phyloP scores from a whole-genome alignment of 2,329 filamentous ascomycete species.

The Fusarium mexicanum region DNA sequence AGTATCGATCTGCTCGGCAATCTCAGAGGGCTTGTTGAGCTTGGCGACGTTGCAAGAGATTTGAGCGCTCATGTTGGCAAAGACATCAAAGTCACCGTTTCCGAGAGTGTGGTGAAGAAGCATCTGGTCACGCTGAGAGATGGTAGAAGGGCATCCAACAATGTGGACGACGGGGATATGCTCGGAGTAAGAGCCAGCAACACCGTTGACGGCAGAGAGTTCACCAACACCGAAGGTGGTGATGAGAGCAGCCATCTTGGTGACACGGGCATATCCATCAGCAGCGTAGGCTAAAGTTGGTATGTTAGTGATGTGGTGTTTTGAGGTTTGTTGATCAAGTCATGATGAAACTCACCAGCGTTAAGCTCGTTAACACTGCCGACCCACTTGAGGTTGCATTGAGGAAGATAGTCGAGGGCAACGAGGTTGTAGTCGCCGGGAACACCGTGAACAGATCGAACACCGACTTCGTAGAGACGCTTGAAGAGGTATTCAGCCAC shows the following conservation, averaged over 20 bases:
- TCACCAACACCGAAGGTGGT: constrained; percentile 82
- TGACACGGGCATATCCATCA: constrained; percentile 81
- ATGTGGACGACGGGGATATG: constrained; percentile 77
- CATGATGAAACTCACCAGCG: constrained; percentile 61
- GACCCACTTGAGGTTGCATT: constrained; percentile 69
- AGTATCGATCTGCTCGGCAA: constrained; percentile 80
- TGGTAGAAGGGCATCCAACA: constrained; percentile 62
- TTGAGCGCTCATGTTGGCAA: constrained; percentile 78
- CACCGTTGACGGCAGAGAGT: constrained; percentile 77
- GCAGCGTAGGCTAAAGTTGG: constrained; percentile 71
- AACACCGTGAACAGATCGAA: constrained; percentile 73
- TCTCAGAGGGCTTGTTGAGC: constrained; percentile 74
- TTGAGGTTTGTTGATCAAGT: constrained; percentile 1
- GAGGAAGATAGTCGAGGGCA: constrained; percentile 72
- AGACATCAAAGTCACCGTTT: constrained; percentile 85
- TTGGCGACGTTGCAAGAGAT: constrained; percentile 78
- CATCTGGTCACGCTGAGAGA: constrained; percentile 59
- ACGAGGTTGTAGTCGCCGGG: constrained; percentile 79
- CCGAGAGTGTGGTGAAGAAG: constrained; percentile 75
- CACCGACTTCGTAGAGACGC: constrained; percentile 70
- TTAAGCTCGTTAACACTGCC: constrained; percentile 79
- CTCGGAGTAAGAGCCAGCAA: constrained; percentile 80
- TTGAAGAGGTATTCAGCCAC: constrained; percentile 75
- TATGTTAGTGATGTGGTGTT: constrained; percentile 21
- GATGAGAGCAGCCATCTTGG: constrained; percentile 74